A percentile compares a stretch with the other conserved stretches of the same genome.
These are phyloP conservation scores for Lodderomyces parapsilosis DNA, from an alignment of 1,139 yeast species.

Conservation along the genomic window DNA sequence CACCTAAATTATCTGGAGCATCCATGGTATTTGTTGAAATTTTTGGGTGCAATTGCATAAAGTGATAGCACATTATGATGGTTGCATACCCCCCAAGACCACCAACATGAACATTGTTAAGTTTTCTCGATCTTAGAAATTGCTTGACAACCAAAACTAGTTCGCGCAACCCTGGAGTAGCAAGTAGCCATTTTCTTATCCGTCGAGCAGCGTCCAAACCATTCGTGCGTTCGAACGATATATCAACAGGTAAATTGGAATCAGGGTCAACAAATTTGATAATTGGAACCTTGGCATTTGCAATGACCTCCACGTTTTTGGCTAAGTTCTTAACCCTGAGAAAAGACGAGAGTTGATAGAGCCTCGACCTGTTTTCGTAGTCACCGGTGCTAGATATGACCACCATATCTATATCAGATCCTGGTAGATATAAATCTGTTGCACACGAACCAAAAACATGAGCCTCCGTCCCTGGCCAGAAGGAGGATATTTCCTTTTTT, in stretches of 20 bases:
- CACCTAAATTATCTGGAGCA: conserved; percentile 78
- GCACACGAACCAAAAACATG: conserved; percentile 96
- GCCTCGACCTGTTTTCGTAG: conserved; percentile 63
- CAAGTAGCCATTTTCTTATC: conserved; percentile 71
- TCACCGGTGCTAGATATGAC: conserved; percentile 64
- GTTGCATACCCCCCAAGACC: conserved; percentile 96
- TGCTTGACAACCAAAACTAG: conserved; percentile 84
- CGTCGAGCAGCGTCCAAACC: conserved; percentile 84
- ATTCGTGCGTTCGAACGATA: conserved; percentile 85
- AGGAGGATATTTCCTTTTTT: conserved; percentile 50
- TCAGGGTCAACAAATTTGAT: conserved; percentile 82
- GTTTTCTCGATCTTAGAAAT: conserved; percentile 72
- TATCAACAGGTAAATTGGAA: conserved; percentile 77
- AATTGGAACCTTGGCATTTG: conserved; percentile 93
- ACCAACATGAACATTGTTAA: conserved; percentile 93
- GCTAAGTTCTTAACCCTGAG: conserved; percentile 66
- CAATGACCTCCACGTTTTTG: conserved; percentile 77
- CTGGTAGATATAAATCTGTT: conserved; percentile 90
- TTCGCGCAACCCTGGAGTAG: conserved; percentile 81
- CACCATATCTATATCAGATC: conserved; percentile 96
- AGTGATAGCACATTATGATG: conserved; percentile 82
- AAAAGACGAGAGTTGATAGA: conserved; percentile 74
- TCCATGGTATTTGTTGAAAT: conserved; percentile 65
- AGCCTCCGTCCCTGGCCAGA: conserved; percentile 82
- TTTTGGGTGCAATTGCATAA: conserved; percentile 78